A percentile compares a stretch with the other conserved stretches of the same genome.
Conservation (phyloP, 768 basidiomycete species). For the Podaxis mareebaensis region DNA sequence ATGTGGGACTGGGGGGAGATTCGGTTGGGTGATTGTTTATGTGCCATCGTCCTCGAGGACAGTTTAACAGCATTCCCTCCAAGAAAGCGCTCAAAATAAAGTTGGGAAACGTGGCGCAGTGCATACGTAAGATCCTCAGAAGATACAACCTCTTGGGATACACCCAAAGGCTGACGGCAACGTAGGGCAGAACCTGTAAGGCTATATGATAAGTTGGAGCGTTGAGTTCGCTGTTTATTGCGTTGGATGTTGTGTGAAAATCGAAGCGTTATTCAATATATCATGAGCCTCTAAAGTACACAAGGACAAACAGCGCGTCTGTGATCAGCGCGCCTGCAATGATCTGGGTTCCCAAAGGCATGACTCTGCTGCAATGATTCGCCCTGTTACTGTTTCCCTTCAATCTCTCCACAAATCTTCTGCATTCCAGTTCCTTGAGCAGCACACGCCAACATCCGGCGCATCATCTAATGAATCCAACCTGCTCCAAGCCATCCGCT, state of each 20-base stretch:
- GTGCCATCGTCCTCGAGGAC: constrained; percentile 6
- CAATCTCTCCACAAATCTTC: constrained; percentile 45
- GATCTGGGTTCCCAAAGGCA: not conserved
- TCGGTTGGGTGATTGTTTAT: not conserved
- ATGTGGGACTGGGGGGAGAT: not conserved
- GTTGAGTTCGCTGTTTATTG: too few relatives aligned
- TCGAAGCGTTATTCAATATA: not conserved
- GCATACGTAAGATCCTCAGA: constrained; percentile 6
- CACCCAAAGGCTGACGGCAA: not conserved
- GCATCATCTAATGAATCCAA: constrained; percentile 31
- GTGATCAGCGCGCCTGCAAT: not conserved
- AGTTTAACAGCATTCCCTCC: constrained; percentile 8
- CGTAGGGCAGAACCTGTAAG: not conserved
- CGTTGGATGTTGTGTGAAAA: too few relatives aligned
- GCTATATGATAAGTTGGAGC: not conserved
- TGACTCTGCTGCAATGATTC: constrained; percentile 7
- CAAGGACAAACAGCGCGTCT: not conserved
- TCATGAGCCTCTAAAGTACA: not conserved
- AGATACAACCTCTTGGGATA: not conserved
- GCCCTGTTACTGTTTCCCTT: constrained; percentile 38
- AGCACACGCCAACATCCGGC: constrained; percentile 23
- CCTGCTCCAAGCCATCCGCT: constrained; percentile 57
- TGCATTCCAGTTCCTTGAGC: constrained; percentile 42
- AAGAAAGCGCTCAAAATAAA: constrained; percentile 1
- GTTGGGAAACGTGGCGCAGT: constrained; percentile 5